Percentiles rank a stretch among this genome's conserved stretches.
phyloP scores from a whole-genome alignment of 2,329 filamentous ascomycete species.

The Ramichloridium luteum region DNA sequence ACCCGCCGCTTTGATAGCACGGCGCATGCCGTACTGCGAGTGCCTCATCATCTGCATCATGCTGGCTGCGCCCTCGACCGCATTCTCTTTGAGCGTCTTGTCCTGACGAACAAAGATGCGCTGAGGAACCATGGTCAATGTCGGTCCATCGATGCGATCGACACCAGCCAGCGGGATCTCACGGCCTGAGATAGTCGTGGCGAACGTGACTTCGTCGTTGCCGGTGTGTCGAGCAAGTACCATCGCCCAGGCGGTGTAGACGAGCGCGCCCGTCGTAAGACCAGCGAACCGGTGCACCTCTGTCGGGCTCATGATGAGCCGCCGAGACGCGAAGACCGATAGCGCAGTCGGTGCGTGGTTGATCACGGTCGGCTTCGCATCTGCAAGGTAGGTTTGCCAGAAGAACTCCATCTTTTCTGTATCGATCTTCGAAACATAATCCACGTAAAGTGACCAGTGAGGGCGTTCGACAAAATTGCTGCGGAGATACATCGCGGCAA shows the following conservation, averaged over 20 bases:
- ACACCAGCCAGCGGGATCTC: not conserved
- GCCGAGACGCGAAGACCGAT: too few species aligned
- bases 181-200: not conserved
- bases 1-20: not conserved
- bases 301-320: too few species aligned
- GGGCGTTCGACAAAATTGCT: not conserved
- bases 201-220: not conserved
- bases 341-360: too few species aligned
- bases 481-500: conserved; percentile 1
- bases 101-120: not conserved
- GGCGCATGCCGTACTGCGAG: not conserved
- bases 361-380: not conserved
- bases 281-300: too few species aligned
- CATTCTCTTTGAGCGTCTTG: not conserved
- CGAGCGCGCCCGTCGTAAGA: too few species aligned
- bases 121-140: not conserved
- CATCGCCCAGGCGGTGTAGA: not conserved
- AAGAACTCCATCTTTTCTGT: not conserved
- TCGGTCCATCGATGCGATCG: not conserved
- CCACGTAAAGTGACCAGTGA: not conserved
- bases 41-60: not conserved
- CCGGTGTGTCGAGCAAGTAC: not conserved
- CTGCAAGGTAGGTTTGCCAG: not conserved
- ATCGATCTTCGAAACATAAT: not conserved
- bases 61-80: not conserved